Conservation (phyloP, 2,329 filamentous ascomycete species). For the Fusarium mundagurra region DNA sequence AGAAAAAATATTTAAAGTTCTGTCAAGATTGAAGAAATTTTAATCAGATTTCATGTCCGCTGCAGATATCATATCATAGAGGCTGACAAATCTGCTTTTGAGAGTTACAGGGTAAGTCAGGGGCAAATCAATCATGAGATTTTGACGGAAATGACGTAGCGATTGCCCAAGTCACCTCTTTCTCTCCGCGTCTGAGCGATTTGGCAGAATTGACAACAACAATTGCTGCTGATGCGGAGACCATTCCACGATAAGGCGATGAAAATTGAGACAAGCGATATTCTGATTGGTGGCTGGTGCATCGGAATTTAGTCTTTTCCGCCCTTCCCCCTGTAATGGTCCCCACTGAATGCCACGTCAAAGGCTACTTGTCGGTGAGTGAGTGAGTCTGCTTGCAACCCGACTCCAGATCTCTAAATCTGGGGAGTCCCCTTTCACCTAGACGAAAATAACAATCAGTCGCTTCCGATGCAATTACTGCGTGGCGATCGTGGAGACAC, state of each 20-base stretch:
- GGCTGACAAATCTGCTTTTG: not conserved
- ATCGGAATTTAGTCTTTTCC: slow-evolving; percentile 35
- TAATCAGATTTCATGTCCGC: rapidly evolving
- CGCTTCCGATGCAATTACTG: slow-evolving; percentile 38
- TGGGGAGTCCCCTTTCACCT: slow-evolving; percentile 19
- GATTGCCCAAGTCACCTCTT: not conserved
- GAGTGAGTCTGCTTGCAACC: slow-evolving; percentile 22
- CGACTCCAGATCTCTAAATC: slow-evolving; percentile 24
- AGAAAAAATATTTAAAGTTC: not conserved
- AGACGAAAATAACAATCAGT: slow-evolving; percentile 8
- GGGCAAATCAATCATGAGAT: not conserved
- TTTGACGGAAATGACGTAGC: slow-evolving; percentile 10
- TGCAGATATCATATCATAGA: not conserved
- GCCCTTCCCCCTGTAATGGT: slow-evolving; percentile 11
- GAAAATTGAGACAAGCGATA: not conserved
- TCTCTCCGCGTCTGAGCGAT: slow-evolving; percentile 9
- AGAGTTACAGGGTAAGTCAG: not conserved
- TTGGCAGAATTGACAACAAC: slow-evolving; percentile 14
- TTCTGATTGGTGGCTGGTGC: slow-evolving; percentile 6
- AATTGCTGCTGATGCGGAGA: slow-evolving; percentile 1
- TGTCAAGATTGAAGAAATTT: not conserved
- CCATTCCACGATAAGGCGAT: slow-evolving; percentile 13
- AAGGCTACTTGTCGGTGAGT: slow-evolving; percentile 38
- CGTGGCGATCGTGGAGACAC: slow-evolving; percentile 40
- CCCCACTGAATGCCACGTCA: slow-evolving; percentile 38